Conservation (phyloP, 192 early-diverging fungal genomes). For the Allomyces javanicus region DNA sequence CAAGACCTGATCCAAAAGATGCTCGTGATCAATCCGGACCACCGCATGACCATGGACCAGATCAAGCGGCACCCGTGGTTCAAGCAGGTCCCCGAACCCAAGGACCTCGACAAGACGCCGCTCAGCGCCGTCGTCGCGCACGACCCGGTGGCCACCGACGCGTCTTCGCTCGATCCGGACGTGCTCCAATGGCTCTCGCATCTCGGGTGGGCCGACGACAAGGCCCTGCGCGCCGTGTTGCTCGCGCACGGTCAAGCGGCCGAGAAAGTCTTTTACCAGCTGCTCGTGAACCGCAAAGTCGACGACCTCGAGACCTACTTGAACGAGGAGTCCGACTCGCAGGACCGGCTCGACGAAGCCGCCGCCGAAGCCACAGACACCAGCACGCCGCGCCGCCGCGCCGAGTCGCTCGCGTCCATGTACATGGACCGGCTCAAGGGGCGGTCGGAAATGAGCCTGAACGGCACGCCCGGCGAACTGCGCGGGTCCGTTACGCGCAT, state of each 20-base stretch:
- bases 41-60: conserved; percentile 22
- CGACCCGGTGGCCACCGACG: background rate
- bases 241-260: background rate
- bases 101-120: background rate
- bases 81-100: background rate
- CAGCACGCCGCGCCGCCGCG: background rate
- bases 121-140: background rate
- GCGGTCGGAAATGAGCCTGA: background rate
- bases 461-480: background rate
- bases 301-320: background rate
- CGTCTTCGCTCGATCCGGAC: background rate
- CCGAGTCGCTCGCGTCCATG: background rate
- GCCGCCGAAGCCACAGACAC: background rate
- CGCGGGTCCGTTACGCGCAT: too few relatives aligned
- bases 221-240: background rate
- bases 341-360: background rate
- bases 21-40: conserved; percentile 13
- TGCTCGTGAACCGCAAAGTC: background rate
- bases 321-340: background rate
- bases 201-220: background rate
- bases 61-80: background rate
- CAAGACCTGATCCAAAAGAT: conserved; percentile 18
- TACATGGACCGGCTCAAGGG: background rate
- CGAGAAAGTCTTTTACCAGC: background rate
- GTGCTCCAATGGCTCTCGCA: background rate